Evolutionary conservation across 352 stramenopile genomes (phyloP).

Genomic region (Peronospora destructor): DNA sequence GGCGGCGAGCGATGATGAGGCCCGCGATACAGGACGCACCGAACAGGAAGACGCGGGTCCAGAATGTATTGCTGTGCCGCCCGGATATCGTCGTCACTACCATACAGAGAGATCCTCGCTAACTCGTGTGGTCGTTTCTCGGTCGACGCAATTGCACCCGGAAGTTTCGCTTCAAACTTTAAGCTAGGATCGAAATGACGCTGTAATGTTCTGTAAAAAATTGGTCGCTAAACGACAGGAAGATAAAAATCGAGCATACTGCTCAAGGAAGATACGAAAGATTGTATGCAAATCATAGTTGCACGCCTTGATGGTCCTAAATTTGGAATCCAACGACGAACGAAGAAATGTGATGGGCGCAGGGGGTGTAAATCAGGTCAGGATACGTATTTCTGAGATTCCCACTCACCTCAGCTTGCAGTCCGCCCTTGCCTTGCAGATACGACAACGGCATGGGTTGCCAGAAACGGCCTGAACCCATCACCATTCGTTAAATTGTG

Average conservation of each 20-base stretch:
- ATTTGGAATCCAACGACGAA: background rate
- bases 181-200: too few relatives aligned
- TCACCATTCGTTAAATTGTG: too few relatives aligned
- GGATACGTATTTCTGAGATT: background rate
- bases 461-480: background rate
- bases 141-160: background rate
- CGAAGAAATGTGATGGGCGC: background rate
- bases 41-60: constrained; percentile 68
- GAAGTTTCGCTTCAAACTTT: too few relatives aligned
- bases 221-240: too few relatives aligned
- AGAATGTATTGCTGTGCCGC: constrained; percentile 44
- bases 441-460: background rate
- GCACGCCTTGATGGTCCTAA: too few relatives aligned
- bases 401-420: background rate
- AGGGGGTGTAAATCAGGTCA: background rate
- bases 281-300: too few relatives aligned
- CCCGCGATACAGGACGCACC: constrained; percentile 59
- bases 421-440: background rate
- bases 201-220: too few relatives aligned
- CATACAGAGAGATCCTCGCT: background rate
- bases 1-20: constrained; percentile 57
- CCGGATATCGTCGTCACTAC: background rate
- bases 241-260: too few relatives aligned
- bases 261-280: background rate
- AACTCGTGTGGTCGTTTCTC: background rate